Base-by-base conservation (phyloP, 257 asterid genomes). In the Eustoma russellianum region DNA sequence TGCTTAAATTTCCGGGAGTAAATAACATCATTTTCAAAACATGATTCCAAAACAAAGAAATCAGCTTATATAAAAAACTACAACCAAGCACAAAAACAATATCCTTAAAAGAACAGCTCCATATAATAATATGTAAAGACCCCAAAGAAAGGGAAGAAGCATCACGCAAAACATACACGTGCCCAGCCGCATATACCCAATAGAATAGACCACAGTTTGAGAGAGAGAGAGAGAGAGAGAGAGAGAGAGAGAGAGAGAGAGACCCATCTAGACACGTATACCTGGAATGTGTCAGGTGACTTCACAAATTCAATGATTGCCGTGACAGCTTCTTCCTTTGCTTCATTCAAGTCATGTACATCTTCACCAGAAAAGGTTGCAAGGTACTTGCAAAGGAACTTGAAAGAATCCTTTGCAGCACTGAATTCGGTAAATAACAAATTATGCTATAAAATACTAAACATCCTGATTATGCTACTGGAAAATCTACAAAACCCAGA, bases 211-310 rank as follows among this genome's bases (percentile, higher is more conserved):
- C n/a, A n/a, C n/a, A n/a, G n/a, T n/a, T n/a, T n/a, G n/a, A 56
- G 19, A 44, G 30, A 28, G 5, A 6, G 13, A 9, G 5, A 15
- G 45, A 3, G 18, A n/a, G 19, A 44, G 30, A 28, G 5, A 6
- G 13, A 9, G 5, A 15, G 45, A 3, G 18, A 56, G 19, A 44
- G 30, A 28, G 5, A 6, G 13, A 9, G 5, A 15, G 45, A 3
- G 18, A n/a, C 35, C 13, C 8, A 9, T 14, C 2, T 6, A 45
- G 12, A 19, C 15, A 57, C 49, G 67, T 38, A 62, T 79, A 92
- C 99, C 97, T 88, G 87, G 66, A 81, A 83, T 94, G 77, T 77
- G 60, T 79, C 94, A 34, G 97, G 86, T 55, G 90, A 71, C 78
- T 83, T 88, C 11, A 88, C 86, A 75, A 88, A 88, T 49, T 92